Evolutionary conservation across 192 early-diverging fungal genomes (phyloP), one percentile per base, ranked within the genome.

Genomic region (Coemansia sp.): DNA sequence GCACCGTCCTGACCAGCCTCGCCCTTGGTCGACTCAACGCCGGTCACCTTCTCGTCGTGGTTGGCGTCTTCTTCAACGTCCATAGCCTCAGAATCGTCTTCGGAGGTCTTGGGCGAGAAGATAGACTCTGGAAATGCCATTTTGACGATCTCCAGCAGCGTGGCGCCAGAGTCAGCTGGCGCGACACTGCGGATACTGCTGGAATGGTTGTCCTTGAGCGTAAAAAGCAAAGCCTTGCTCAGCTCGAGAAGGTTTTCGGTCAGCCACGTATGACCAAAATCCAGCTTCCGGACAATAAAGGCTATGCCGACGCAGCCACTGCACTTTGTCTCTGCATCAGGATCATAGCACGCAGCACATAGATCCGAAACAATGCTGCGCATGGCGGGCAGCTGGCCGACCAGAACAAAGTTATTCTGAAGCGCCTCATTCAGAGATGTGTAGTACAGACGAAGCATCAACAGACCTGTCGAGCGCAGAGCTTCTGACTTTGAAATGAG

Each of bases 201-300:
- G 18, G 72, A 15, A 43, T 64, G 67, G 72, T 78, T 83, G 72
- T 97, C 97, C 81, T 99, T 98, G 12, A 99, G 88, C 20, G 98
- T 92, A 66, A 94, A 98, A 6, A 99, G 74, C 18, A 99, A 73
- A 1, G 94, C 91, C 65, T 93, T 92, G 68, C 94, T 91, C 70
- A 98, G 95, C 65, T 98, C 98, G 10, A 98, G 75, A 62, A 97
- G 90, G 72, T 95, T 94, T 35, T 92, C 92, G n/a, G 93, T 73
- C 84, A 98, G 90, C 98, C 98, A 99, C 35, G 87, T 82, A 18
- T 87, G 86, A 7, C 95, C 93, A 76, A 99, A 83, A 24, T 92
- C 87, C 35, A 99, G 85, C 66, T 94, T 85, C 0, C 91, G 88
- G 48, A 88, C 90, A 55, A 95, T 85, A 51, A 97, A 85, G 0